Evolutionary conservation across 2,329 filamentous ascomycete species (phyloP).

Genomic region (Sclerotinia borealis): DNA sequence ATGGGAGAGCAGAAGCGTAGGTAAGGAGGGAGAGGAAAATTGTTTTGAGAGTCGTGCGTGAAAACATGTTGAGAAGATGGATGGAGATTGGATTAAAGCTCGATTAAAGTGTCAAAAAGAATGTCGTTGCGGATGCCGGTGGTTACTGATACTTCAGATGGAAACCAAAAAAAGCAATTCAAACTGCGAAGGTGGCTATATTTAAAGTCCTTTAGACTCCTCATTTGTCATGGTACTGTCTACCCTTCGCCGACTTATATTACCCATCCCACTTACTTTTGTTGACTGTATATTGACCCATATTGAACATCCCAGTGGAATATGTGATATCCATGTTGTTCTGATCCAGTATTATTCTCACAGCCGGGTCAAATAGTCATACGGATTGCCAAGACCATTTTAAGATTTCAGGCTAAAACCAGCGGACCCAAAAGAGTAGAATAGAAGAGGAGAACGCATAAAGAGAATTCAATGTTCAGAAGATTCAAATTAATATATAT

Average conservation of each 20-base stretch:
- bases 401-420: slow-evolving; percentile 4
- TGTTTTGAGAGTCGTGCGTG: neutral
- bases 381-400: neutral
- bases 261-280: neutral
- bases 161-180: neutral
- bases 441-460: neutral
- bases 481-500: neutral
- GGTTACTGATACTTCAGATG: neutral
- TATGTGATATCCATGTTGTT: neutral
- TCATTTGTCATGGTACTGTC: neutral
- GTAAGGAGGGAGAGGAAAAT: neutral
- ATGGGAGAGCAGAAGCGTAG: neutral
- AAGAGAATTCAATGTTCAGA: neutral
- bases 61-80: neutral
- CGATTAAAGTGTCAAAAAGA: neutral
- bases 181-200: neutral
- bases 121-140: neutral
- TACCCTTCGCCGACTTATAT: neutral
- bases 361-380: neutral
- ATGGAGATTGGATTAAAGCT: neutral
- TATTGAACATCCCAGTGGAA: neutral
- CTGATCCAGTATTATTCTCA: neutral
- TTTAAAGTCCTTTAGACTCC: neutral
- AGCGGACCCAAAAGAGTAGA: neutral
- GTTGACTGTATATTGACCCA: neutral